A percentile compares a stretch with the other conserved stretches of the same genome.
Evolutionary conservation across 768 basidiomycete genomes (phyloP).

Genomic region (Kwoniella bestiolae): DNA sequence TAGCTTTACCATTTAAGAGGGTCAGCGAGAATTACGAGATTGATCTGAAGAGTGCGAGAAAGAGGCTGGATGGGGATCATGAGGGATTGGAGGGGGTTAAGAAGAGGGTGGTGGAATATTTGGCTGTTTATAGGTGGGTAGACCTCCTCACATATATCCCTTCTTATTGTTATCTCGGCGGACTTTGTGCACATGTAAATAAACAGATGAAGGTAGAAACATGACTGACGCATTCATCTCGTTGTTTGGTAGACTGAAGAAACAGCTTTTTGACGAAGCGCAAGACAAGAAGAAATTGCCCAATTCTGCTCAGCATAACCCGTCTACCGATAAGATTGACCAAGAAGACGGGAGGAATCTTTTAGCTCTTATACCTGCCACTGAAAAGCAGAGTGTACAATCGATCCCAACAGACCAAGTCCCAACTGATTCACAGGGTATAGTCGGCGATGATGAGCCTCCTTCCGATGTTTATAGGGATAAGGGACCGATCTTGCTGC

Average conservation of each 20-base stretch:
- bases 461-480: constrained; percentile 57
- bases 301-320: constrained; percentile 17
- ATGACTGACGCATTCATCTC: neutral
- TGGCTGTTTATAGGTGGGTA: constrained; percentile 73
- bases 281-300: constrained; percentile 19
- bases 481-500: constrained; percentile 57
- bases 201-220: neutral
- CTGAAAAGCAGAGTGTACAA: constrained; percentile 22
- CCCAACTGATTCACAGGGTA: neutral
- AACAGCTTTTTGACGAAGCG: constrained; percentile 40
- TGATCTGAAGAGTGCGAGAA: constrained; percentile 65
- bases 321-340: constrained; percentile 15
- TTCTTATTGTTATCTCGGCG: neutral
- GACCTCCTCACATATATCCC: too few relatives aligned
- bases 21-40: constrained; percentile 34
- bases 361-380: constrained; percentile 59
- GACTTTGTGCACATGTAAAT: neutral
- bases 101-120: constrained; percentile 85
- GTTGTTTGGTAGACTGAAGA: constrained; percentile 49
- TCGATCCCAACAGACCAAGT: neutral
- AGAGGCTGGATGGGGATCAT: constrained; percentile 85
- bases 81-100: constrained; percentile 92
- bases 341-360: constrained; percentile 64
- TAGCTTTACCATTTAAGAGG: constrained; percentile 74
- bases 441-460: constrained; percentile 29